Evolutionary conservation across 2,329 filamentous ascomycete genomes (phyloP), one percentile per base, ranked within the genome.

Genomic region (Ophiostoma fasciatum): DNA sequence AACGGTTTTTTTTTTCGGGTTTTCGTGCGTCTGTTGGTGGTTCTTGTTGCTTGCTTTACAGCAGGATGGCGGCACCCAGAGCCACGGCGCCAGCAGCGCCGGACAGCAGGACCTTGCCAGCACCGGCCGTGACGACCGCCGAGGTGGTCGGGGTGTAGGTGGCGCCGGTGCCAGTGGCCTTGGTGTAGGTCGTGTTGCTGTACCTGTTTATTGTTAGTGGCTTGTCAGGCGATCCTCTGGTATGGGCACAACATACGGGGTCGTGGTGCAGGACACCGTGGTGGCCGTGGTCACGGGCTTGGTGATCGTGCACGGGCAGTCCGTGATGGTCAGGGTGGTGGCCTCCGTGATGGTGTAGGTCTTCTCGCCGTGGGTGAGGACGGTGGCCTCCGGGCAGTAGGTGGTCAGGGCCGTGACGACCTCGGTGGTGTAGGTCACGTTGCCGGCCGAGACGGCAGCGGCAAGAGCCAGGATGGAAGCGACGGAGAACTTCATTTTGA

Each of bases 271-370:
- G 55, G 59, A 48, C 31, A 71, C 66, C 31, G 59, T 55, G 43
- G 63, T 61, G 53, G 62, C 60, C 55, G 60, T 64, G 52, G 59
- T 58, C 48, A 74, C 60, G 37, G 71, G 68, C 62, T 66, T 68
- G 61, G 63, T 67, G 59, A 74, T 52, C 52, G 71, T 82, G 74
- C 74, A 46, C 28, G 75, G 71, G 68, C 77, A 79, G 66, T 78
- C 64, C 49, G 72, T 72, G 38, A 77, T 63, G 48, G 66, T 72
- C 44, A 74, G 54, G 55, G 73, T 77, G 55, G 74, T 77, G 54
- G 76, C 59, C 69, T 68, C 62, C 46, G 74, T 74, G 59, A 83
- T 63, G 49, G 69, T 78, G 68, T 79, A 81, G 60, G 76, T 81
- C 56, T 68, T 63, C 59, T 59, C 63, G 54, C 66, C 69, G 61